A percentile compares a stretch with the other conserved stretches of the same genome.
These are phyloP conservation scores for Tricholoma furcatifolium DNA, from an alignment of 768 basidiomycete genomes.

Conservation along the genomic window DNA sequence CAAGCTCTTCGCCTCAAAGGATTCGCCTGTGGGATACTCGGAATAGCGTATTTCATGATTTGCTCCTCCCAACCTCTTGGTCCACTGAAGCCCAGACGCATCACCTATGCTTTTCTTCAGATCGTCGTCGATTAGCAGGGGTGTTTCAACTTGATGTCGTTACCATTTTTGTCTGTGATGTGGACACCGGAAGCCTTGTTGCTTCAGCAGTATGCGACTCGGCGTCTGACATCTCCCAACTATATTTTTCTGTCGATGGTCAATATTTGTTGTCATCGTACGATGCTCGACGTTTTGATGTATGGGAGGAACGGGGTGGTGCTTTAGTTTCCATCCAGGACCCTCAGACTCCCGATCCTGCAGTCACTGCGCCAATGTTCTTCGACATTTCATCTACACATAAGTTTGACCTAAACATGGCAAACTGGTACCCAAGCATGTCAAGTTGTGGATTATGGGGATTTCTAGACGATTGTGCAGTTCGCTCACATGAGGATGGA, in stretches of 20 bases:
- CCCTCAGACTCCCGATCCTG: not conserved
- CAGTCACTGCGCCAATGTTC: not conserved
- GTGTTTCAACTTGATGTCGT: not conserved
- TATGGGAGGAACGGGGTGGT: constrained; percentile 2
- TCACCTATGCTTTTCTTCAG: constrained; percentile 4
- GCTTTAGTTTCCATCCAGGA: not conserved
- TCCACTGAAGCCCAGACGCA: not conserved
- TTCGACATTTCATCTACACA: not conserved
- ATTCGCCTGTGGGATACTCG: not conserved
- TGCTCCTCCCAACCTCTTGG: not conserved
- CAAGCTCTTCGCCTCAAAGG: not conserved
- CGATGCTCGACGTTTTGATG: not conserved
- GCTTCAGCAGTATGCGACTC: not conserved
- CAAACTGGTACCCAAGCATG: not conserved
- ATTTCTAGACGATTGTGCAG: not conserved
- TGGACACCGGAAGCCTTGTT: not conserved
- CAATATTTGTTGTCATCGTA: not conserved
- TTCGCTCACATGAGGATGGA: not conserved
- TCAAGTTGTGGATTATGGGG: constrained; percentile 1
- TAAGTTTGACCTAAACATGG: not conserved
- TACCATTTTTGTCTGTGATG: constrained; percentile 7
- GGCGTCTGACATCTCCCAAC: not conserved
- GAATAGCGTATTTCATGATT: not conserved
- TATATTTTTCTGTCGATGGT: not conserved
- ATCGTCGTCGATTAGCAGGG: constrained; percentile 4